Evolutionary conservation across 2,329 filamentous ascomycete species (phyloP).

Genomic region (Massarina eburnea): DNA sequence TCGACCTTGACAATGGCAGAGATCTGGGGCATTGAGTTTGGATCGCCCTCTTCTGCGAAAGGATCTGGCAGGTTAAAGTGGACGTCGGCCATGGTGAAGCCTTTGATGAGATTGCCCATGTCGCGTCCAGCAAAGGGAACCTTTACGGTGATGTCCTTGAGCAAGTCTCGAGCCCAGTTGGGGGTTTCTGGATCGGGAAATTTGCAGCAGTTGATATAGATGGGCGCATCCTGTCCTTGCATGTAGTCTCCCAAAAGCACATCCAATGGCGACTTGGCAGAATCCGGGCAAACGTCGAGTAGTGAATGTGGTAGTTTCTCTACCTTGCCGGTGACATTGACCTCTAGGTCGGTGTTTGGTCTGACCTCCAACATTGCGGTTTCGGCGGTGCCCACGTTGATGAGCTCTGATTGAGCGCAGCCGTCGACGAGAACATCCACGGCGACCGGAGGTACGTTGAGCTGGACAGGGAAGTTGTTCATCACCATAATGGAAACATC

Average conservation of each 20-base stretch:
- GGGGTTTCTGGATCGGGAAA: slow-evolving; percentile 69
- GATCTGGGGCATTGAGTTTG: slow-evolving; percentile 73
- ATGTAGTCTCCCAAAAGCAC: slow-evolving; percentile 79
- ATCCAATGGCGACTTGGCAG: slow-evolving; percentile 80
- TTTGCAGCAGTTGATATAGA: slow-evolving; percentile 81
- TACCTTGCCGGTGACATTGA: slow-evolving; percentile 72
- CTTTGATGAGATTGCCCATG: slow-evolving; percentile 80
- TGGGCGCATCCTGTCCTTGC: slow-evolving; percentile 72
- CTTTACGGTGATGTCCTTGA: slow-evolving; percentile 80
- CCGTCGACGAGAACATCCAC: slow-evolving; percentile 86
- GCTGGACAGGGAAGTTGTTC: slow-evolving; percentile 77
- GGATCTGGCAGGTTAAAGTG: slow-evolving; percentile 84
- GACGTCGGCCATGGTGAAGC: slow-evolving; percentile 83
- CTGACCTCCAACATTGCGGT: slow-evolving; percentile 68
- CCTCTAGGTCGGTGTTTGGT: slow-evolving; percentile 66
- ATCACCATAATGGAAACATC: slow-evolving; percentile 72
- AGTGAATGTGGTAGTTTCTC: slow-evolving; percentile 72
- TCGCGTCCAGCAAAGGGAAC: slow-evolving; percentile 80
- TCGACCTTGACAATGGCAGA: slow-evolving; percentile 82
- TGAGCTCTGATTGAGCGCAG: slow-evolving; percentile 71
- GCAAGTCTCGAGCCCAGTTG: slow-evolving; percentile 76
- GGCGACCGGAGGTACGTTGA: slow-evolving; percentile 75
- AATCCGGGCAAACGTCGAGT: slow-evolving; percentile 72
- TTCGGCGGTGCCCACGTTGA: slow-evolving; percentile 74
- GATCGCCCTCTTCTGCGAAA: slow-evolving; percentile 72